Percentiles rank a stretch among this genome's conserved stretches.
Conservation (phyloP, 1,139 yeast species). For the Zygosaccharomyces pseudobailii region DNA sequence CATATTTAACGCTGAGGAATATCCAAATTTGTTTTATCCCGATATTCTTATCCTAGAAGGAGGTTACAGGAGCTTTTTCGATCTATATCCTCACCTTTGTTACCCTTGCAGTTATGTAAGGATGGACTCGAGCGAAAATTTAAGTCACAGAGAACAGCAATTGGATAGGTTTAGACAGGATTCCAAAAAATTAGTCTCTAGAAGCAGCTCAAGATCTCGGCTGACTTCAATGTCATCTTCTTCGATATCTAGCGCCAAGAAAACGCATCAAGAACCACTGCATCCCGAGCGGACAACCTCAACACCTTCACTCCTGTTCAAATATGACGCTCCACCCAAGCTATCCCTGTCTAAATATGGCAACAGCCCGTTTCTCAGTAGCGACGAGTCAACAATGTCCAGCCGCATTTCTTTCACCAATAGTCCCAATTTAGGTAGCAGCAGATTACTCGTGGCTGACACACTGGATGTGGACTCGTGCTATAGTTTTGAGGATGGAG, state of each 20-base stretch:
- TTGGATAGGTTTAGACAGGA: slow-evolving; percentile 64
- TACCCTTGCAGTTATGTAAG: slow-evolving; percentile 75
- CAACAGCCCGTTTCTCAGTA: slow-evolving; percentile 13
- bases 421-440: slow-evolving; percentile 13
- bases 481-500: slow-evolving; percentile 21
- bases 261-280: slow-evolving; percentile 4
- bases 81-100: slow-evolving; percentile 46
- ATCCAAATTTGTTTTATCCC: slow-evolving; percentile 80
- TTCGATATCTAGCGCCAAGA: slow-evolving; percentile 9
- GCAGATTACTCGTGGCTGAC: slow-evolving; percentile 17
- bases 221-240: slow-evolving; percentile 16
- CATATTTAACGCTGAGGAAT: slow-evolving; percentile 60
- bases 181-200: slow-evolving; percentile 41
- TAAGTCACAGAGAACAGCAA: slow-evolving; percentile 63
- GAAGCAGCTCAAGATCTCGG: slow-evolving; percentile 35
- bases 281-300: slow-evolving; percentile 4
- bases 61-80: slow-evolving; percentile 79
- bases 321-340: slow-evolving; percentile 28
- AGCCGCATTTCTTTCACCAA: slow-evolving; percentile 13
- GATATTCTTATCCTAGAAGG: slow-evolving; percentile 86
- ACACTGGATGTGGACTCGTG: slow-evolving; percentile 16
- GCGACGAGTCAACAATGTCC: slow-evolving; percentile 12
- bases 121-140: slow-evolving; percentile 75
- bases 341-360: slow-evolving; percentile 16
- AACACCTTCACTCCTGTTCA: slow-evolving; percentile 12